phyloP scores from a whole-genome alignment of 2,329 filamentous ascomycete genomes.

The Scortechinia acanthostroma region DNA sequence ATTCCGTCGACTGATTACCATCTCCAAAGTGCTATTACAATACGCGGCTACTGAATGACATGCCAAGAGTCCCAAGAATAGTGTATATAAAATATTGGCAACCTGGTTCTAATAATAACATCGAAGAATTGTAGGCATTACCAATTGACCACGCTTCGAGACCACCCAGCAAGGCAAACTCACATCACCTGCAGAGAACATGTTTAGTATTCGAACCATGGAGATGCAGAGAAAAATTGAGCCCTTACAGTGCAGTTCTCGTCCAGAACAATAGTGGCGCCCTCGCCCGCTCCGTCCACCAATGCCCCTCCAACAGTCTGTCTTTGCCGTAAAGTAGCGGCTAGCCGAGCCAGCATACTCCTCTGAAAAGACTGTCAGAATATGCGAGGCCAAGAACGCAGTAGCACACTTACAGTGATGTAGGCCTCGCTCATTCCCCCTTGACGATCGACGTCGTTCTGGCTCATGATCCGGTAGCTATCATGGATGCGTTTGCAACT shows the following conservation, averaged over 20 bases:
- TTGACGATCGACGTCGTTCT: slow-evolving; percentile 52
- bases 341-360: slow-evolving; percentile 8
- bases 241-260: not conserved
- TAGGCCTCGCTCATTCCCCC: slow-evolving; percentile 48
- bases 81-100: too few species aligned
- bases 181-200: slow-evolving; percentile 3
- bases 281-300: not conserved
- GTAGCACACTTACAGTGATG: slow-evolving; percentile 36
- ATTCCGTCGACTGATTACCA: too few species aligned
- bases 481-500: slow-evolving; percentile 52
- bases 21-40: too few species aligned
- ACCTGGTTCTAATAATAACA: too few species aligned
- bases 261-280: not conserved
- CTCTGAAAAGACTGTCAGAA: slow-evolving; percentile 9
- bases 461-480: slow-evolving; percentile 50
- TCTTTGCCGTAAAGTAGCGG: slow-evolving; percentile 1
- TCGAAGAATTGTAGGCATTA: too few species aligned
- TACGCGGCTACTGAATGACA: too few species aligned
- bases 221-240: slow-evolving; percentile 9
- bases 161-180: too few species aligned
- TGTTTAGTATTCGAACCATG: slow-evolving; percentile 3
- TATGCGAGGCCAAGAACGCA: slow-evolving; percentile 10
- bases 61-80: too few species aligned
- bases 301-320: not conserved
- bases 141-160: too few species aligned